A percentile compares a stretch with the other conserved stretches of the same genome.
Conservation (phyloP, 192 early-diverging fungal genomes). For the Coemansia sp. region DNA sequence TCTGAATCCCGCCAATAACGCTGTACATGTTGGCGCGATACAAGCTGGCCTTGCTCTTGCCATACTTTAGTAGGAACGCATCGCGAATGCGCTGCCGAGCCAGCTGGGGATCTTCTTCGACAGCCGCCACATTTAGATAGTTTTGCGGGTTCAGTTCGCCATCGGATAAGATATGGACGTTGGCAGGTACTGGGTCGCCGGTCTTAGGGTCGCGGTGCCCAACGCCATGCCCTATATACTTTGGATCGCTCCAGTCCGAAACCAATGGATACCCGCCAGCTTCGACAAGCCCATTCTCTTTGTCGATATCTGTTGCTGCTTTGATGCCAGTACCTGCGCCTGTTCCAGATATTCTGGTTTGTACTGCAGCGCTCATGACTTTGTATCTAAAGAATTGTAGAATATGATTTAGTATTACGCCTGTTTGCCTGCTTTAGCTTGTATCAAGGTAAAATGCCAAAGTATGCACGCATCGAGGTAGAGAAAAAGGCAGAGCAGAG, state of each 20-base stretch:
- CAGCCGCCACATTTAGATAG: conserved; percentile 19
- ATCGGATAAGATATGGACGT: conserved; percentile 34
- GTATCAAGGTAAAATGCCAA: neutral
- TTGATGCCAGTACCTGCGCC: conserved; percentile 44
- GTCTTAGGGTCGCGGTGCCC: conserved; percentile 51
- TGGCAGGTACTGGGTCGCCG: conserved; percentile 38
- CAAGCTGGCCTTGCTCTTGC: conserved; percentile 35
- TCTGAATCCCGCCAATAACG: conserved; percentile 29
- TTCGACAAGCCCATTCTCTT: conserved; percentile 32
- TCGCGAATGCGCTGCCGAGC: conserved; percentile 30
- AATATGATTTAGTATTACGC: neutral
- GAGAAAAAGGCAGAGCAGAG: neutral
- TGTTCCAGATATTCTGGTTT: conserved; percentile 33
- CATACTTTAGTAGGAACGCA: conserved; percentile 33
- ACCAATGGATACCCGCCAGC: conserved; percentile 49
- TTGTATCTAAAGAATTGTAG: neutral
- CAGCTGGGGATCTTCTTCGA: conserved; percentile 35
- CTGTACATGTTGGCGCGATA: conserved; percentile 41
- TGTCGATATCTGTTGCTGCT: conserved; percentile 46
- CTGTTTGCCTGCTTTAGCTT: neutral
- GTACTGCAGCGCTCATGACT: conserved; percentile 11
- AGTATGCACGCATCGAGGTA: neutral
- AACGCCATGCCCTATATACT: conserved; percentile 50
- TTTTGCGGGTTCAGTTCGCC: conserved; percentile 53
- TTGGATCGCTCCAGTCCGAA: conserved; percentile 37